Conservation (phyloP, 805 yeast genomes). For the Nakazawaea wickerhamii region DNA sequence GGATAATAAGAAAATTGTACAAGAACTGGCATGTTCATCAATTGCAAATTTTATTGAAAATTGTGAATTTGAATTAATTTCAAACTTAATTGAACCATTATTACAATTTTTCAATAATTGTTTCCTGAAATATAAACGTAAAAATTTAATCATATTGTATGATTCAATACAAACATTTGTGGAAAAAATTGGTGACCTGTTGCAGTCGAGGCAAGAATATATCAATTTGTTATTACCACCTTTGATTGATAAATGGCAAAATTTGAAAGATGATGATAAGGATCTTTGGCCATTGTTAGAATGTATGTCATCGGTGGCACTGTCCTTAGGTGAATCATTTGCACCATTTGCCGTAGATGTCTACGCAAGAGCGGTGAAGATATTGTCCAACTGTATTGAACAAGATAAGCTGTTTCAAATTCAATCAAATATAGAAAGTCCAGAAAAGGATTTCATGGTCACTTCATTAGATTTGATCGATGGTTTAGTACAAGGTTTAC, state of each 20-base stretch:
- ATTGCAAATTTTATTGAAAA: constrained; percentile 78
- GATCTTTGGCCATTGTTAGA: constrained; percentile 91
- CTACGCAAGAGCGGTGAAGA: constrained; percentile 69
- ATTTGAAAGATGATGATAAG: constrained; percentile 67
- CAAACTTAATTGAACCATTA: constrained; percentile 59
- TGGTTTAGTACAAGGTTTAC: constrained; percentile 89
- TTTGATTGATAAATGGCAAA: constrained; percentile 74
- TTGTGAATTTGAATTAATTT: constrained; percentile 57
- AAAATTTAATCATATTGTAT: constrained; percentile 74
- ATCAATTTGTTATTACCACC: constrained; percentile 72
- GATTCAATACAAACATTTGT: constrained; percentile 90
- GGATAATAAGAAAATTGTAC: constrained; percentile 88
- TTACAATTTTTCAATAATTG: constrained; percentile 68
- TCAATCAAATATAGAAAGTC: constrained; percentile 47
- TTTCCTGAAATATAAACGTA: constrained; percentile 72
- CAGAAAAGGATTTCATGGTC: constrained; percentile 87
- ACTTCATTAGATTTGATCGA: constrained; percentile 87
- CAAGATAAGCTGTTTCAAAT: constrained; percentile 42
- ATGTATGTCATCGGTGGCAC: constrained; percentile 89
- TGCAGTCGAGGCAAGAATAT: constrained; percentile 51
- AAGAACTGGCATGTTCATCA: constrained; percentile 88
- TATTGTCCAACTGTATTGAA: constrained; percentile 63
- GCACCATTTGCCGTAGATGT: constrained; percentile 88
- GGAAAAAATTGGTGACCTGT: constrained; percentile 60
- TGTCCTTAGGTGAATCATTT: constrained; percentile 76